Conservation (phyloP, 164 flowering plant species). For the Platanus orientalis region DNA sequence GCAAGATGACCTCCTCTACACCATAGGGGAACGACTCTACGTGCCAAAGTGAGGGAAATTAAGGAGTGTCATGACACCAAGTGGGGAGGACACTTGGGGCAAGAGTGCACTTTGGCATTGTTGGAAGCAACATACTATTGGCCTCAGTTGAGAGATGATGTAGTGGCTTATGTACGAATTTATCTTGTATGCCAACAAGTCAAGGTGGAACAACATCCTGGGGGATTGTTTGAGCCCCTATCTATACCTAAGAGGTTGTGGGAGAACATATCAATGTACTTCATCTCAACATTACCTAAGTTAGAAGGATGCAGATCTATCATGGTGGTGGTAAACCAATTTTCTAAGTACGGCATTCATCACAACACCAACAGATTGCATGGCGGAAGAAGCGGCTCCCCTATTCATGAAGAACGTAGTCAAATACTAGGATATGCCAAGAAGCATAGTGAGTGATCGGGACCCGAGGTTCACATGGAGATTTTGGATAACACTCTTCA, state of each 20-base stretch:
- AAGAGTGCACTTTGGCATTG: background rate
- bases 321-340: background rate
- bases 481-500: background rate
- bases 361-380: background rate
- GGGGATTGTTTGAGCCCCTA: too few relatives aligned
- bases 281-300: background rate
- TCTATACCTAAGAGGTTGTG: background rate
- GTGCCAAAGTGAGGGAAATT: background rate
- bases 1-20: background rate
- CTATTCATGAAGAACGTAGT: too few relatives aligned
- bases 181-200: background rate
- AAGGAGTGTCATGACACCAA: too few relatives aligned
- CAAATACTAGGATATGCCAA: too few relatives aligned
- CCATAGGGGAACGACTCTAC: background rate
- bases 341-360: background rate
- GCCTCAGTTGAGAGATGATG: background rate
- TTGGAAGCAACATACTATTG: background rate
- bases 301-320: background rate
- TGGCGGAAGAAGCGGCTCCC: background rate
- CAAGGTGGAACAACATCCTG: background rate
- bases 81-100: background rate
- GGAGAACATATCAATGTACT: background rate
- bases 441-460: background rate
- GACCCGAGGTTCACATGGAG: background rate
- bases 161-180: background rate